Conservation (phyloP, 768 basidiomycete genomes). For the Suillus fuscotomentosus region DNA sequence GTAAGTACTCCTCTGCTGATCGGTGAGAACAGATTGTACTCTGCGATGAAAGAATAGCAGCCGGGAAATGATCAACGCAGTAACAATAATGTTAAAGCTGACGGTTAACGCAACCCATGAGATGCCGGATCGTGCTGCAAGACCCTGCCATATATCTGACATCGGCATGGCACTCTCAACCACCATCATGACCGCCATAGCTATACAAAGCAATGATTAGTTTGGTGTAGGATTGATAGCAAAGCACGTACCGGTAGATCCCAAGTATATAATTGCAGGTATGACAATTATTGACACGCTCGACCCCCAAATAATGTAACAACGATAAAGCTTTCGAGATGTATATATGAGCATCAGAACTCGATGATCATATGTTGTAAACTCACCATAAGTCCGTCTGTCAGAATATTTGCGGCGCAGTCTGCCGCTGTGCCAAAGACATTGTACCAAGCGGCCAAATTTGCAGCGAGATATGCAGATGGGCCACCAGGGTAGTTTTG, state of each 20-base stretch:
- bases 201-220: not conserved
- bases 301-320: constrained; percentile 29
- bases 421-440: constrained; percentile 23
- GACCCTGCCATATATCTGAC: not conserved
- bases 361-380: not conserved
- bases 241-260: not conserved
- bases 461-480: constrained; percentile 24
- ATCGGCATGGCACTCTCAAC: not conserved
- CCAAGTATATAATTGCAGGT: constrained; percentile 5
- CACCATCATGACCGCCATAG: not conserved
- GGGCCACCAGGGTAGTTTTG: constrained; percentile 28
- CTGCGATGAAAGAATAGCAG: not conserved
- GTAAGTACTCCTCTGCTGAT: not conserved
- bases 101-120: constrained; percentile 1
- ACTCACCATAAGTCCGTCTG: constrained; percentile 32
- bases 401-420: constrained; percentile 23
- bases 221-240: not conserved
- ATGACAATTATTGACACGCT: not conserved
- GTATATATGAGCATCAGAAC: not conserved
- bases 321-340: constrained; percentile 31
- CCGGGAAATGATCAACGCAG: not conserved
- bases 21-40: not conserved
- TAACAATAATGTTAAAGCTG: constrained; percentile 4
- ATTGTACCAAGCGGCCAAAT: constrained; percentile 25
- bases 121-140: constrained; percentile 1